These are phyloP conservation scores for Populus hybrid DNA, from an alignment of 441 rosid genomes.

Conservation along the genomic window DNA sequence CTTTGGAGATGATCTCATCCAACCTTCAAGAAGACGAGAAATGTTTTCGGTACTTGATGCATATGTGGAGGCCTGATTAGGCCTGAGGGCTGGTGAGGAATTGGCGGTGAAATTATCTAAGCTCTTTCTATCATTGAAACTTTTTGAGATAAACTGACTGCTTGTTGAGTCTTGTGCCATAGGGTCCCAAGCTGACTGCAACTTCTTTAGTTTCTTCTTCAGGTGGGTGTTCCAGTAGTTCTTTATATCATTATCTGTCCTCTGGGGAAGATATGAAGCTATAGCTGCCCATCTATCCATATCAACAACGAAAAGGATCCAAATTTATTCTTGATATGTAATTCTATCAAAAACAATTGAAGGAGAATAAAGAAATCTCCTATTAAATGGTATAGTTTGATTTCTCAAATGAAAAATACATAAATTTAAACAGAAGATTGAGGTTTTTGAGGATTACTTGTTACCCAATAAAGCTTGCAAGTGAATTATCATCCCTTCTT, in stretches of 20 bases:
- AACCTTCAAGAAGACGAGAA: conserved; percentile 85
- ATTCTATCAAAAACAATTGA: neutral
- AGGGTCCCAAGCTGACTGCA: conserved; percentile 42
- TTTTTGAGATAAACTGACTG: conserved; percentile 20
- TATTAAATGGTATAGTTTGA: neutral
- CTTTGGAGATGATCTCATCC: conserved; percentile 89
- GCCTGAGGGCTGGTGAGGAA: conserved; percentile 23
- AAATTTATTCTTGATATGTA: neutral
- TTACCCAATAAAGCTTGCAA: conserved; percentile 97
- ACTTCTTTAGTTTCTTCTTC: conserved; percentile 87
- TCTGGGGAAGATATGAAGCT: conserved; percentile 86
- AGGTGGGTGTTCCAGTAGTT: conserved; percentile 97
- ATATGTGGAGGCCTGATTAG: conserved; percentile 44
- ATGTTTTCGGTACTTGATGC: conserved; percentile 96
- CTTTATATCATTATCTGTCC: conserved; percentile 38
- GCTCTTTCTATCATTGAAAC: conserved; percentile 24
- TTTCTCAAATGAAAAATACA: neutral
- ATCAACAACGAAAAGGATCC: neutral
- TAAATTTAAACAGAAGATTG: neutral
- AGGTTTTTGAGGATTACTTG: conserved; percentile 65
- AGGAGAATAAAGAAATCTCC: too few species aligned
- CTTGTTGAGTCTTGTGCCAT: conserved; percentile 27
- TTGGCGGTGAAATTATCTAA: conserved; percentile 23
- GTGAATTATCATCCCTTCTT: conserved; percentile 95
- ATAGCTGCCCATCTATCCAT: conserved; percentile 90